Percentiles rank a stretch among this genome's conserved stretches.
Conservation (phyloP, 768 basidiomycete species). For the Glaciozyma antarctica region DNA sequence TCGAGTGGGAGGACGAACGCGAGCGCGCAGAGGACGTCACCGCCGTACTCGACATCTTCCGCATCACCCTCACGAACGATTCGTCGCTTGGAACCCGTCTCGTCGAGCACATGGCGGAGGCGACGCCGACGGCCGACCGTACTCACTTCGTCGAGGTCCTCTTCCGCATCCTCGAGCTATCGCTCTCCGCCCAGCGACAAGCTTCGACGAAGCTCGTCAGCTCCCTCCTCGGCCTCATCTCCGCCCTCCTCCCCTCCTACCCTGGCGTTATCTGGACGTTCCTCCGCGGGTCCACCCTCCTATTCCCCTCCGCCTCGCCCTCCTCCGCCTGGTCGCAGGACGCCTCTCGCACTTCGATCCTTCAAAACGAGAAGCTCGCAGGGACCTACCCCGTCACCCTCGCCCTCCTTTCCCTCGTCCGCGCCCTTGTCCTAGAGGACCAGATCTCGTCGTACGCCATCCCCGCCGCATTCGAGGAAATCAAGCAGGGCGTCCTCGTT, state of each 20-base stretch:
- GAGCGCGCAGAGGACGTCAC: conserved; percentile 60
- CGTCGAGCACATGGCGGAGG: conserved; percentile 57
- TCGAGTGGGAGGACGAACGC: conserved; percentile 51
- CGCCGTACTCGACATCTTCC: conserved; percentile 67
- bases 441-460: conserved; percentile 46
- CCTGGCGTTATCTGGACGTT: conserved; percentile 83
- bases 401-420: conserved; percentile 64
- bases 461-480: conserved; percentile 49
- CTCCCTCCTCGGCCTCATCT: conserved; percentile 62
- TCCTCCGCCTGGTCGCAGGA: conserved; percentile 4
- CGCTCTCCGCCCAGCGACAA: conserved; percentile 44
- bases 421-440: conserved; percentile 65
- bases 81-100: conserved; percentile 55
- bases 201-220: conserved; percentile 11
- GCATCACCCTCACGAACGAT: conserved; percentile 61
- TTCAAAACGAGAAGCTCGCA: conserved; percentile 59
- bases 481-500: conserved; percentile 75
- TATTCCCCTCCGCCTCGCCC: conserved; percentile 50
- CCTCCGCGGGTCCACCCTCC: conserved; percentile 62
- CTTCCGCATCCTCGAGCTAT: conserved; percentile 70
- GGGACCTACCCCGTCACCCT: conserved; percentile 76
- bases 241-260: conserved; percentile 64
- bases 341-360: conserved; percentile 40
- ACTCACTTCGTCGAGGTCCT: conserved; percentile 69
- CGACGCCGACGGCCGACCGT: conserved; percentile 48